Evolutionary conservation across 352 stramenopile species (phyloP), one percentile per base, ranked within the genome.

Genomic region (Pythium aquatile): DNA sequence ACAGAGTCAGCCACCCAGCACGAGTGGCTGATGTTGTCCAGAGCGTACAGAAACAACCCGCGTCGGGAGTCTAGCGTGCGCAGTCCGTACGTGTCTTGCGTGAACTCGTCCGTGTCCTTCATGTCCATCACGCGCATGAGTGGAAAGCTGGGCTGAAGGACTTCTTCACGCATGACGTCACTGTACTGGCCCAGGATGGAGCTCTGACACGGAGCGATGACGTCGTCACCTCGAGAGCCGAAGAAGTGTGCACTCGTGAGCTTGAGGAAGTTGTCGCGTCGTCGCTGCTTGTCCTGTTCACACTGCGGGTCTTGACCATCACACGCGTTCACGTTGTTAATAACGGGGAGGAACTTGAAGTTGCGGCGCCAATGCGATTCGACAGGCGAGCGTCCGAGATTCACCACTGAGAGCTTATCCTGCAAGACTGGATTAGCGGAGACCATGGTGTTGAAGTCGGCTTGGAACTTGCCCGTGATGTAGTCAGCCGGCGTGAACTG

Each of bases 301-400:
- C 59, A 61, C 35, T 64, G 64, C 2, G 40, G 24, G 29, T 66
- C 74, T 1, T 56, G 20, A 24, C 20, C 28, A 39, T 69, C 73
- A 29, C 72, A 75, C 17, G 42, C 39, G n/a, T 79, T 62, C 49
- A 84, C 37, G 55, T 84, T 84, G 72, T 84, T 84, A 29, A 76
- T 39, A 30, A 55, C 63, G 13, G 73, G 76, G 39, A 79, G 53
- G 55, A 78, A 81, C 44, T 58, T 52, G 60, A 74, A 78, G 46
- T 53, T 65, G 14, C 65, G 29, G 7, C 56, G 55, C 52, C 73
- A 83, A 26, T 63, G 54, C 6, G 28, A 24, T 26, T 74, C 57
- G 11, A 58, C 56, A 0, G 76, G 74, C 33, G 71, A 72, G 52
- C 72, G 74, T 11, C 65, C 59, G 60, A 85, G 70, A 58, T 82